These are phyloP conservation scores for Marvania coccoides DNA, from an alignment of 139 green algal genomes.

Conservation along the genomic window DNA sequence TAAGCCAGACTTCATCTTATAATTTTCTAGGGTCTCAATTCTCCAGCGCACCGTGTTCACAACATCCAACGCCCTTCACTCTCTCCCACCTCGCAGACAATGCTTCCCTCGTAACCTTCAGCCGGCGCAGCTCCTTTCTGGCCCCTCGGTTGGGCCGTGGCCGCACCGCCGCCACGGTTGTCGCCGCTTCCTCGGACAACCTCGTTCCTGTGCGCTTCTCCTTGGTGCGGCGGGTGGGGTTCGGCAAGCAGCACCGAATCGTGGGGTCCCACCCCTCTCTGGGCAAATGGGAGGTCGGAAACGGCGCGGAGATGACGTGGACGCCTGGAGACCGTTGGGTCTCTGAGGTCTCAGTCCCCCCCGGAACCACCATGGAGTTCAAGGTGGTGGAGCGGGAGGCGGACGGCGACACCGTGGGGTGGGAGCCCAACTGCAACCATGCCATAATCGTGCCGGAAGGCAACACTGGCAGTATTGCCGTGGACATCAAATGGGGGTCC, in stretches of 20 bases:
- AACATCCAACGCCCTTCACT: no score
- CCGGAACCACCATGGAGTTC: slow-evolving; percentile 36
- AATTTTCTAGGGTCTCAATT: no score
- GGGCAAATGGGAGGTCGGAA: slow-evolving; percentile 36
- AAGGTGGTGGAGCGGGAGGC: slow-evolving; percentile 18
- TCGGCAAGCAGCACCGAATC: slow-evolving; percentile 9
- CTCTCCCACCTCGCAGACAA: no score
- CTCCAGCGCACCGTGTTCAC: no score
- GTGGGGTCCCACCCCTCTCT: slow-evolving; percentile 31
- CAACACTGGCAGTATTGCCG: background rate
- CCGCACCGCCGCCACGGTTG: background rate
- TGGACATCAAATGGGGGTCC: slow-evolving; percentile 7
- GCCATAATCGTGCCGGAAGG: slow-evolving; percentile 36
- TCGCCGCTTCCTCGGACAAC: background rate
- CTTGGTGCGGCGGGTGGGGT: slow-evolving; percentile 7
- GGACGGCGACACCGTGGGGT: slow-evolving; percentile 15
- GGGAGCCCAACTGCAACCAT: slow-evolving; percentile 61
- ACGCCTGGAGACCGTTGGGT: slow-evolving; percentile 47
- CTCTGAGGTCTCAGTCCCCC: slow-evolving; percentile 19
- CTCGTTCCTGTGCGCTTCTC: slow-evolving; percentile 13
- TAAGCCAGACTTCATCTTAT: no score
- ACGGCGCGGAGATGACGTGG: slow-evolving; percentile 30
- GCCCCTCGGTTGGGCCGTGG: no score
- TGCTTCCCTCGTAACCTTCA: background rate
- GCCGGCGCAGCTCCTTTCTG: background rate